Base-by-base conservation (phyloP, 2,329 filamentous ascomycete genomes). In the Cryphonectria parasitica region DNA sequence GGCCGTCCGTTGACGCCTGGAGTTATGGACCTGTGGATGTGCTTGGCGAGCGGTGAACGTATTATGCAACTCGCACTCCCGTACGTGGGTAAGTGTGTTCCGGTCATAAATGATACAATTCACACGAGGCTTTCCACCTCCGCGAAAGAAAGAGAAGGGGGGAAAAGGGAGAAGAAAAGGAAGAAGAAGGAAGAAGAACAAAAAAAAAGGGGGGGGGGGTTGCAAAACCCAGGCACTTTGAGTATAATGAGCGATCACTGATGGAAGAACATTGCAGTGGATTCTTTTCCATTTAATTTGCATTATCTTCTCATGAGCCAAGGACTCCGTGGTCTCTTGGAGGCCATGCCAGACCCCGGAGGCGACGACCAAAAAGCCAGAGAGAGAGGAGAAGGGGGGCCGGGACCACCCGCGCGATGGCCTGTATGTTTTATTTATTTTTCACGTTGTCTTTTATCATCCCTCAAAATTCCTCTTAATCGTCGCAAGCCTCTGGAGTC, bases 31-130 rank as follows among this genome's bases (percentile, higher is more conserved):
- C 84, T 92, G 78, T 95, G 92, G 92, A 81, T 92, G 3, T 85
- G 88, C 36, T 85, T 92, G 68, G 79, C 83, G 1, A 88, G 87
- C 19, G 85, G 86, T 0, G 86, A 87, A 71, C 85, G 80, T 52
- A 93, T 92, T 82, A 92, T 87, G 1, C 86, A 91, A 74, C 85
- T 86, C 3, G 83, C 85, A 1, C 81, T 95, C 1, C 90, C 88
- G 0, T 93, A 88, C n/a, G 36, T 68, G 10, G 39, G 60, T 58
- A 13, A 63, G 58, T 13, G 8, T 56, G 7, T 22, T 25, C 13
- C 2, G 6, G 10, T n/a, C 6, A 10, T 6, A 56, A 56, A 8
- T 28, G 4, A 15, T 15, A 56, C 13, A 13, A 10, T 10, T 3
- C n/a, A 56, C n/a, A 56, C n/a, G 7, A 13, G 43, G 43, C 41